Percentiles rank a stretch among this genome's conserved stretches.
phyloP scores from a whole-genome alignment of 2,329 filamentous ascomycete species.

The Triangularia setosa region DNA sequence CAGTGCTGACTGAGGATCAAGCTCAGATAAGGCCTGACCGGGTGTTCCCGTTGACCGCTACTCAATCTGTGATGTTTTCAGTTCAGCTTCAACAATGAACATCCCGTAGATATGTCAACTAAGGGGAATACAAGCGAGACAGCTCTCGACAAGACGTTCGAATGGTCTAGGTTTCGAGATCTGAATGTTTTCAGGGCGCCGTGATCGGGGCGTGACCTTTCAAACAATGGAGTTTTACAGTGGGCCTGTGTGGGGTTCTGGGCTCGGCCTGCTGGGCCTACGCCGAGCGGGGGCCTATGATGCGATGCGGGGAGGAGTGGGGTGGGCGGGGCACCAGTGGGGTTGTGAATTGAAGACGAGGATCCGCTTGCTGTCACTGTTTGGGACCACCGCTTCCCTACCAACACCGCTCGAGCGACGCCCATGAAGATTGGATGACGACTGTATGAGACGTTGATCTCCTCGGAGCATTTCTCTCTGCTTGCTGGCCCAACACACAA shows the following conservation, averaged over 20 bases:
- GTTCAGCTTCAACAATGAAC: neutral
- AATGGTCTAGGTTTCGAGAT: neutral
- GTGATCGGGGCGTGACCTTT: conserved; percentile 1
- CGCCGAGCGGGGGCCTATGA: neutral
- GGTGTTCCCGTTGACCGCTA: neutral
- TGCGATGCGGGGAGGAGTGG: conserved; percentile 2
- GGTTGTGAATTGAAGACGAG: neutral
- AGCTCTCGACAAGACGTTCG: neutral
- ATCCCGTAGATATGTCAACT: neutral
- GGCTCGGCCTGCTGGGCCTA: neutral
- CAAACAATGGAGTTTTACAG: conserved; percentile 1
- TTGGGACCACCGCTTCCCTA: neutral
- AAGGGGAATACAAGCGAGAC: neutral
- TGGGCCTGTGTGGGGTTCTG: neutral
- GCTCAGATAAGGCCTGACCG: neutral
- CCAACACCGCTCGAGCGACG: neutral
- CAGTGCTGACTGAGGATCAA: neutral
- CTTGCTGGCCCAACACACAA: neutral
- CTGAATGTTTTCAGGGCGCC: neutral
- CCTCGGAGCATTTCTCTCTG: neutral
- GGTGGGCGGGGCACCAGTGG: neutral
- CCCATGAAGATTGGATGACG: neutral
- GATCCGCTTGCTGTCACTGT: neutral
- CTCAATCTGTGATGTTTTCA: neutral
- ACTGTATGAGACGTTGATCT: neutral